Percentiles rank a stretch among this genome's conserved stretches.
These are phyloP conservation scores for Hymenoscyphus linearis DNA, from an alignment of 2,329 filamentous ascomycete genomes.

Conservation along the genomic window DNA sequence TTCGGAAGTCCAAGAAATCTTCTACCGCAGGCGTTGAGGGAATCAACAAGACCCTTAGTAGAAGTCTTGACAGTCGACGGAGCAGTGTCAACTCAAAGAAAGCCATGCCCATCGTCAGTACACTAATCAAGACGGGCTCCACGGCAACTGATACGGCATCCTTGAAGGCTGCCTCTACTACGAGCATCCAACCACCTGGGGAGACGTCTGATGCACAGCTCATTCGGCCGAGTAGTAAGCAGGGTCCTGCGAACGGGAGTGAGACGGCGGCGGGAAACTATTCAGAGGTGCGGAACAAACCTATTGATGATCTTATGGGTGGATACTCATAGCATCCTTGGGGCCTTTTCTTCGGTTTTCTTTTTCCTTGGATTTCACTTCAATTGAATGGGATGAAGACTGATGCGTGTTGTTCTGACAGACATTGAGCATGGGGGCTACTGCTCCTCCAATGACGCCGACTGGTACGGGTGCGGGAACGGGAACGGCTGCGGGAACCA, in stretches of 20 bases:
- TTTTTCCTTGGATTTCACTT: background rate
- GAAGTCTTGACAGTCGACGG: conserved; percentile 84
- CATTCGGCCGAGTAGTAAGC: conserved; percentile 14
- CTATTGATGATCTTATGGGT: conserved; percentile 28
- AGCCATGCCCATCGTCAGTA: conserved; percentile 44
- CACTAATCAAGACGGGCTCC: conserved; percentile 22
- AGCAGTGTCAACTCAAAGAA: conserved; percentile 85
- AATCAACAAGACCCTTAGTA: conserved; percentile 73
- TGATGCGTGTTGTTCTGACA: background rate
- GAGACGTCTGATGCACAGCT: conserved; percentile 21
- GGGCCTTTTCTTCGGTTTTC: background rate
- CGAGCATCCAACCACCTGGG: conserved; percentile 13
- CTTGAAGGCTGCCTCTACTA: conserved; percentile 20
- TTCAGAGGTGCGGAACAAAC: conserved; percentile 26
- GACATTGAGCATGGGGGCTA: background rate
- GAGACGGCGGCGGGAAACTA: background rate
- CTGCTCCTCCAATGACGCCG: background rate
- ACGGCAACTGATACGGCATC: conserved; percentile 23
- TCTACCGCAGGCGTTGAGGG: conserved; percentile 57
- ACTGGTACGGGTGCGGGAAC: conserved; percentile 12
- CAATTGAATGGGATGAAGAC: background rate
- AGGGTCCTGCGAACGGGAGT: background rate
- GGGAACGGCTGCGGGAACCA: conserved; percentile 15
- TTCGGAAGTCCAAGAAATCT: conserved; percentile 41
- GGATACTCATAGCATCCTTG: conserved; percentile 14